These are phyloP conservation scores for Zygosaccharomyces rouxii DNA, from an alignment of 805 yeast genomes.

Conservation along the genomic window DNA sequence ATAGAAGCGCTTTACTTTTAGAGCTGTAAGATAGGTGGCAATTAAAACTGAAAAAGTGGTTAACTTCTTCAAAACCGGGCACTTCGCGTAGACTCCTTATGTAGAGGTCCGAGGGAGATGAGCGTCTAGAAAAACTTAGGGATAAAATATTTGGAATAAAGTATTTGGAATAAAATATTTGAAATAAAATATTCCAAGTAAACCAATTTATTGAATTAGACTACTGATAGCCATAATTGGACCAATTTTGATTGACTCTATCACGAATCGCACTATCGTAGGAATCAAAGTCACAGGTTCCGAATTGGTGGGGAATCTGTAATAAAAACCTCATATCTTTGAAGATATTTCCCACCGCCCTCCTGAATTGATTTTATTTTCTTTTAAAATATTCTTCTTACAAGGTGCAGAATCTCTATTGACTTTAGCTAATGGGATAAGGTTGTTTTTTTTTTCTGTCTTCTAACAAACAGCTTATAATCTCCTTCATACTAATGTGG, in stretches of 20 bases:
- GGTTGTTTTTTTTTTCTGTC: slow-evolving; percentile 15
- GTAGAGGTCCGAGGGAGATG: too few relatives aligned
- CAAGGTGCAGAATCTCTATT: slow-evolving; percentile 18
- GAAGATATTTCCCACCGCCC: slow-evolving; percentile 31
- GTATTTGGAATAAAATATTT: too few relatives aligned
- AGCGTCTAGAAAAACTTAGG: too few relatives aligned
- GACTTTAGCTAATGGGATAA: slow-evolving; percentile 17
- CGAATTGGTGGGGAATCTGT: slow-evolving; percentile 28
- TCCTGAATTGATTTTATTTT: slow-evolving; percentile 22
- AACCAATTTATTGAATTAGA: too few relatives aligned
- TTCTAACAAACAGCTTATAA: slow-evolving; percentile 22
- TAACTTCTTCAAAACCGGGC: too few relatives aligned
- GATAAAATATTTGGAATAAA: too few relatives aligned
- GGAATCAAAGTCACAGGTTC: slow-evolving; percentile 20
- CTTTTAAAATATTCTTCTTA: slow-evolving; percentile 18
- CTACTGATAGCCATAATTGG: too few relatives aligned
- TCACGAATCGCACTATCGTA: slow-evolving; percentile 6
- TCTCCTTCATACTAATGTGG: slow-evolving; percentile 23
- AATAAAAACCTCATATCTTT: slow-evolving; percentile 30
- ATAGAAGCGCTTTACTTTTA: too few relatives aligned
- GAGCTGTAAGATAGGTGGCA: too few relatives aligned
- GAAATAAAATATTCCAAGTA: too few relatives aligned
- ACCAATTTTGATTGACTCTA: slow-evolving; percentile 10
- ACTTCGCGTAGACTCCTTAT: too few relatives aligned
- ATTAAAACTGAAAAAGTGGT: too few relatives aligned